Conservation (phyloP, 441 rosid species). For the Daphne laureola region DNA sequence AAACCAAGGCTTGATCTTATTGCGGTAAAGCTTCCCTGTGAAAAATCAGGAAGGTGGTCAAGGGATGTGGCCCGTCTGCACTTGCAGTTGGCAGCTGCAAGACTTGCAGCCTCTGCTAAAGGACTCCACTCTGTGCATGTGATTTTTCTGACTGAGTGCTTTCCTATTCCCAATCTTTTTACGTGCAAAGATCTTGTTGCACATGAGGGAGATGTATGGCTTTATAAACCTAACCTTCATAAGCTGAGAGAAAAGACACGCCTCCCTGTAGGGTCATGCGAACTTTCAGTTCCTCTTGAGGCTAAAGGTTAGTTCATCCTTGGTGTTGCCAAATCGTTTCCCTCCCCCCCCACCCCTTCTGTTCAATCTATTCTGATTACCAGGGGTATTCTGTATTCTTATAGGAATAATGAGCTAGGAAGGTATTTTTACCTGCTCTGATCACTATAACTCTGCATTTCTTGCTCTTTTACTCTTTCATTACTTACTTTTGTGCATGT, state of each 20-base stretch:
- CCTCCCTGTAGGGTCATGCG: conserved; percentile 84
- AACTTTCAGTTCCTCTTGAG: conserved; percentile 68
- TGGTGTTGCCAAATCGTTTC: conserved; percentile 4
- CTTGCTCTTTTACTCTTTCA: no score
- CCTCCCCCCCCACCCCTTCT: background rate
- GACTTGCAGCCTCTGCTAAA: conserved; percentile 66
- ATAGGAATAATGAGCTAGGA: no score
- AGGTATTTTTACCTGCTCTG: no score
- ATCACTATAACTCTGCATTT: no score
- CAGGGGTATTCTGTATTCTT: no score
- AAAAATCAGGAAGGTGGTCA: conserved; percentile 54
- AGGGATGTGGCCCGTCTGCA: conserved; percentile 82
- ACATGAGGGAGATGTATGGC: conserved; percentile 55
- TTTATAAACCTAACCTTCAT: conserved; percentile 60
- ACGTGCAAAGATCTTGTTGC: conserved; percentile 60
- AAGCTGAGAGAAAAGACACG: conserved; percentile 47
- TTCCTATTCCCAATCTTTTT: conserved; percentile 70
- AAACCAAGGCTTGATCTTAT: conserved; percentile 71
- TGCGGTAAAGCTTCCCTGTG: conserved; percentile 73
- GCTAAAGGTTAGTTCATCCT: conserved; percentile 54
- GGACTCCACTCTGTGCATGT: conserved; percentile 62
- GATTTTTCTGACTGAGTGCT: conserved; percentile 59
- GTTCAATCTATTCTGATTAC: background rate
- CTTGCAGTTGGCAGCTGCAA: conserved; percentile 74
- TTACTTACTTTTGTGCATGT: no score